A percentile compares a stretch with the other conserved stretches of the same genome.
These are phyloP conservation scores for Marasmius sp. DNA, from an alignment of 1,284 basidiomycete species.

Conservation along the genomic window DNA sequence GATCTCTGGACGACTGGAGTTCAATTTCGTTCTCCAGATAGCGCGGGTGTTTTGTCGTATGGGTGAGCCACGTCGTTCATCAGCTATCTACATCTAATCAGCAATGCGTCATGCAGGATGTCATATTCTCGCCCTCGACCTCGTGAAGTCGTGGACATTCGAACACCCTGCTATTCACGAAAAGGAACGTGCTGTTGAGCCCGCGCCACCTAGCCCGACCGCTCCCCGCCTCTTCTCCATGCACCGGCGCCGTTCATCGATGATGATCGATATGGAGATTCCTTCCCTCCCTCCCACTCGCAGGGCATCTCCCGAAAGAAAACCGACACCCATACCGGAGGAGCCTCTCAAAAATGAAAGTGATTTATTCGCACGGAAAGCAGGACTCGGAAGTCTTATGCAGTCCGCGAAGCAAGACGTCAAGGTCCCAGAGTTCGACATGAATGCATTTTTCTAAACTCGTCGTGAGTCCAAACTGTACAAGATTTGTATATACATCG, in stretches of 20 bases:
- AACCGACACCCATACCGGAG: slow-evolving; percentile 19
- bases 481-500: neutral
- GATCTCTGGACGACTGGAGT: slow-evolving; percentile 84
- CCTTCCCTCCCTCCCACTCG: slow-evolving; percentile 61
- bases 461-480: neutral
- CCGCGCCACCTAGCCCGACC: slow-evolving; percentile 39
- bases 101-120: slow-evolving; percentile 66
- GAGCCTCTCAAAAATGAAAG: slow-evolving; percentile 47
- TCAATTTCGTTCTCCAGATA: slow-evolving; percentile 92
- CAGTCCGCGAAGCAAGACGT: slow-evolving; percentile 87
- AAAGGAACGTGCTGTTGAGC: slow-evolving; percentile 22
- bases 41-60: slow-evolving; percentile 89
- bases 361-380: slow-evolving; percentile 63
- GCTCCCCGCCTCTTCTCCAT: slow-evolving; percentile 51
- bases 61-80: slow-evolving; percentile 55
- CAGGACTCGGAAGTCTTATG: slow-evolving; percentile 79
- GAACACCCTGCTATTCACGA: slow-evolving; percentile 55
- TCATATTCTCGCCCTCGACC: slow-evolving; percentile 82
- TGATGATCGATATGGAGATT: slow-evolving; percentile 88
- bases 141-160: slow-evolving; percentile 90
- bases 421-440: slow-evolving; percentile 83
- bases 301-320: slow-evolving; percentile 44
- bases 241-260: slow-evolving; percentile 64
- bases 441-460: slow-evolving; percentile 64
- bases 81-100: neutral